These are phyloP conservation scores for Chalciporus pseudorubinellus DNA, from an alignment of 768 basidiomycete species.

Conservation along the genomic window DNA sequence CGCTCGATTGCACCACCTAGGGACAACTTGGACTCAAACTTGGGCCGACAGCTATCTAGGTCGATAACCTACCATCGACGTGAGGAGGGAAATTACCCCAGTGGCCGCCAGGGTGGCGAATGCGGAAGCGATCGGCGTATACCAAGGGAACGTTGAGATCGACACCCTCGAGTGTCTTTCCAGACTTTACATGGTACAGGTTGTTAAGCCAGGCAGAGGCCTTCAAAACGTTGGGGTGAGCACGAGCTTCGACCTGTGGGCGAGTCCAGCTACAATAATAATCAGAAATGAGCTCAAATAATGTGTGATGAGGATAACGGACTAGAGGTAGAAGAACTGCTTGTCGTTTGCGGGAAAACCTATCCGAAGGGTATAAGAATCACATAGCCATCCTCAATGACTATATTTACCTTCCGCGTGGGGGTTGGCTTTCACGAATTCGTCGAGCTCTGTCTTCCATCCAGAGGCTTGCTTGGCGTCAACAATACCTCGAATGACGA, in stretches of 20 bases:
- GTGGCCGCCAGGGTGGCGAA: conserved; percentile 59
- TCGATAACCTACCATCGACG: conserved; percentile 48
- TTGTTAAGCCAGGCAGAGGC: conserved; percentile 60
- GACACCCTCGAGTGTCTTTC: conserved; percentile 45
- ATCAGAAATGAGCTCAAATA: no score
- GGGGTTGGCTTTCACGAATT: conserved; percentile 58
- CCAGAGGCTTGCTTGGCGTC: conserved; percentile 49
- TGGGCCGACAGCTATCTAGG: no score
- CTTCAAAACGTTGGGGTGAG: conserved; percentile 63
- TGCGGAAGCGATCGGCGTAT: conserved; percentile 75
- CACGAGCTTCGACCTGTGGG: conserved; percentile 62
- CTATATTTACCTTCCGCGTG: conserved; percentile 45
- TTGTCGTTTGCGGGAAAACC: conserved; percentile 57
- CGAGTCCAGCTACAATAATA: conserved; percentile 40
- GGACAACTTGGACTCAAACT: not conserved
- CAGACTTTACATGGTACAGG: conserved; percentile 40
- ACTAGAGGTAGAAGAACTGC: conserved; percentile 77
- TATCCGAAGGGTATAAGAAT: conserved; percentile 18
- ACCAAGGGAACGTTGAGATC: conserved; percentile 60
- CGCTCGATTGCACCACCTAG: conserved; percentile 72
- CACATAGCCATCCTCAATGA: not conserved
- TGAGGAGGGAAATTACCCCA: conserved; percentile 59
- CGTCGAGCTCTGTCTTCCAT: conserved; percentile 58
- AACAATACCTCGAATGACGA: conserved; percentile 63
- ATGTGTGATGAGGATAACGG: conserved; percentile 24